Percentiles rank a stretch among this genome's conserved stretches.
phyloP scores from a whole-genome alignment of 1,284 basidiomycete genomes.

The Tilletiopsis washingtonensis region DNA sequence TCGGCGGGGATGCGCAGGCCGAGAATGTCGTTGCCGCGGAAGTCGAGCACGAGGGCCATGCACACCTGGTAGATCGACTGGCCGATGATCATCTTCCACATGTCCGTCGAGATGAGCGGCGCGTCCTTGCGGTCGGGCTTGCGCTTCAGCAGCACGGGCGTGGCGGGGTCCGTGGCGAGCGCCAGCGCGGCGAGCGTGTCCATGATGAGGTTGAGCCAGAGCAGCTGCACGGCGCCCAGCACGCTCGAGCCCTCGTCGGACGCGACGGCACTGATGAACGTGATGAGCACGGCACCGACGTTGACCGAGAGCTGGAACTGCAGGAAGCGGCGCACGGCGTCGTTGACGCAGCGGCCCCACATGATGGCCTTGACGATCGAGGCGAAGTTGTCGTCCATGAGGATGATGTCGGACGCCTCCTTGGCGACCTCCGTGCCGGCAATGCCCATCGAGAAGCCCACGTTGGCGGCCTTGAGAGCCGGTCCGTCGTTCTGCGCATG shows the following conservation, averaged over 20 bases:
- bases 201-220: slow-evolving; percentile 93
- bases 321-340: slow-evolving; percentile 91
- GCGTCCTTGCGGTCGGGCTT: slow-evolving; percentile 82
- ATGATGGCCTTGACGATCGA: slow-evolving; percentile 95
- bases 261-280: slow-evolving; percentile 80
- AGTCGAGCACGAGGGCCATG: slow-evolving; percentile 82
- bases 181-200: slow-evolving; percentile 96
- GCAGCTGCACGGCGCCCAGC: slow-evolving; percentile 83
- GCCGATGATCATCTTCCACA: slow-evolving; percentile 76
- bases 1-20: slow-evolving; percentile 47
- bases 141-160: slow-evolving; percentile 69
- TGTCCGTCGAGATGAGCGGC: slow-evolving; percentile 75
- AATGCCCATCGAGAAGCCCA: slow-evolving; percentile 71
- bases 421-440: slow-evolving; percentile 98
- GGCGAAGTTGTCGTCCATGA: slow-evolving; percentile 65
- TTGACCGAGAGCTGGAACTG: slow-evolving; percentile 98
- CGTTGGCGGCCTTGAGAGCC: slow-evolving; percentile 69
- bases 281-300: slow-evolving; percentile 88
- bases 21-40: slow-evolving; percentile 67
- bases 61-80: slow-evolving; percentile 83
- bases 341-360: slow-evolving; percentile 98
- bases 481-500: slow-evolving; percentile 96
- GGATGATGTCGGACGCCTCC: slow-evolving; percentile 58
- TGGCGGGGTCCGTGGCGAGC: slow-evolving; percentile 89
- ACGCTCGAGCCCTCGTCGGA: slow-evolving; percentile 71